These are phyloP conservation scores for Ogataea haglerorum DNA, from an alignment of 805 yeast species.

Conservation along the genomic window DNA sequence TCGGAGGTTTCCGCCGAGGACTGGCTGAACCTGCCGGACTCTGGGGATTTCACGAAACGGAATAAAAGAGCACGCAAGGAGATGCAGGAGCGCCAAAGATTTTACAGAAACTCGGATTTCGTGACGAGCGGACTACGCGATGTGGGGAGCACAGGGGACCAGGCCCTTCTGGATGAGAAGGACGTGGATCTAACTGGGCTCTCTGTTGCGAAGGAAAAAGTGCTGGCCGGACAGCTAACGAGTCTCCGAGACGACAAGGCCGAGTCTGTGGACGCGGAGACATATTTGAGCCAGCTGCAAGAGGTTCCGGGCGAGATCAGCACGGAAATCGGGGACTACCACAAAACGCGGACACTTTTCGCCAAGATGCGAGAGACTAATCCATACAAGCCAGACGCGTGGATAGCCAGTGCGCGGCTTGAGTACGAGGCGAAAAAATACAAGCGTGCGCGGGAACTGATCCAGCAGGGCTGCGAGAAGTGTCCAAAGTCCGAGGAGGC, in stretches of 20 bases:
- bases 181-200: slow-evolving; percentile 48
- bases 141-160: slow-evolving; percentile 34
- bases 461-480: slow-evolving; percentile 69
- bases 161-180: slow-evolving; percentile 18
- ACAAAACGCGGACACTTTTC: slow-evolving; percentile 56
- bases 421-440: slow-evolving; percentile 64
- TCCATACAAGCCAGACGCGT: slow-evolving; percentile 70
- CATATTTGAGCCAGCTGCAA: slow-evolving; percentile 42
- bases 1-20: slow-evolving; percentile 58
- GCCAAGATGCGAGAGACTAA: slow-evolving; percentile 67
- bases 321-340: slow-evolving; percentile 49
- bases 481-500: slow-evolving; percentile 67
- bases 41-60: slow-evolving; percentile 77
- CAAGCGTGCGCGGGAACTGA: slow-evolving; percentile 53
- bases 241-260: slow-evolving; percentile 12
- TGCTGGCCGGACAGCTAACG: slow-evolving; percentile 55
- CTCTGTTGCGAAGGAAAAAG: slow-evolving; percentile 60
- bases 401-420: slow-evolving; percentile 82
- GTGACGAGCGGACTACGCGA: slow-evolving; percentile 39
- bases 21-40: slow-evolving; percentile 85
- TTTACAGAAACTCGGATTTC: slow-evolving; percentile 81
- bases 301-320: slow-evolving; percentile 21
- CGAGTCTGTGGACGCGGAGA: slow-evolving; percentile 32
- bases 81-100: slow-evolving; percentile 60
- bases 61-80: slow-evolving; percentile 70